These are phyloP conservation scores for Cucurbita pepo DNA, from an alignment of 306 rosid species.

Conservation along the genomic window DNA sequence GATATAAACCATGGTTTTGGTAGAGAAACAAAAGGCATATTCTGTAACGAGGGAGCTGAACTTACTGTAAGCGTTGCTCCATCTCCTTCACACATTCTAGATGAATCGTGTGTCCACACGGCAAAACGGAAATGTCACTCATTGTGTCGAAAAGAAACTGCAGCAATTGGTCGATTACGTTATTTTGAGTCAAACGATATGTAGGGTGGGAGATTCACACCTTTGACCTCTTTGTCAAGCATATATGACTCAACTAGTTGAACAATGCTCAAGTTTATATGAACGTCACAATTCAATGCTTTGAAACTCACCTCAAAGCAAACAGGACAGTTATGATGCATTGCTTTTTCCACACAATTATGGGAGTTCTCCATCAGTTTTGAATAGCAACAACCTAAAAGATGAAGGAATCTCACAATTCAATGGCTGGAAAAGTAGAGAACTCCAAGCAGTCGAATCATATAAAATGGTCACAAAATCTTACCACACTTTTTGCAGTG, in stretches of 20 bases:
- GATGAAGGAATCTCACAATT: neutral
- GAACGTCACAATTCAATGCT: neutral
- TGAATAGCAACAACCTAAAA: slow-evolving; percentile 71
- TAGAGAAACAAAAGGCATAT: neutral
- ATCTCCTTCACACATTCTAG: slow-evolving; percentile 49
- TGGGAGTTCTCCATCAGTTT: slow-evolving; percentile 40
- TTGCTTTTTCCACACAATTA: slow-evolving; percentile 60
- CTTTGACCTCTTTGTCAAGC: neutral
- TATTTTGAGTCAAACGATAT: neutral
- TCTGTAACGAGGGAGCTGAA: neutral
- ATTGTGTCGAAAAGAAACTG: slow-evolving; percentile 69
- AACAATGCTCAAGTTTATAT: neutral
- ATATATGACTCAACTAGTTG: neutral
- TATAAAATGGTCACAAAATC: neutral
- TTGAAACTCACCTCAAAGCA: slow-evolving; percentile 56
- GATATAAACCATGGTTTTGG: neutral
- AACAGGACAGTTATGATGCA: slow-evolving; percentile 81
- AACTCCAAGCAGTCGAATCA: neutral
- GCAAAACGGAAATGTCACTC: slow-evolving; percentile 49
- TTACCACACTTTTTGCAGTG: slow-evolving; percentile 64
- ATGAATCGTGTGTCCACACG: slow-evolving; percentile 52
- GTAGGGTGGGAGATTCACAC: neutral
- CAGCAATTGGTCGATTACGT: neutral
- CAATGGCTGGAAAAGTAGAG: neutral
- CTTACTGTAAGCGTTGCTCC: slow-evolving; percentile 47